Conservation (phyloP, 2,329 filamentous ascomycete genomes). For the Metarhizium brunneum region DNA sequence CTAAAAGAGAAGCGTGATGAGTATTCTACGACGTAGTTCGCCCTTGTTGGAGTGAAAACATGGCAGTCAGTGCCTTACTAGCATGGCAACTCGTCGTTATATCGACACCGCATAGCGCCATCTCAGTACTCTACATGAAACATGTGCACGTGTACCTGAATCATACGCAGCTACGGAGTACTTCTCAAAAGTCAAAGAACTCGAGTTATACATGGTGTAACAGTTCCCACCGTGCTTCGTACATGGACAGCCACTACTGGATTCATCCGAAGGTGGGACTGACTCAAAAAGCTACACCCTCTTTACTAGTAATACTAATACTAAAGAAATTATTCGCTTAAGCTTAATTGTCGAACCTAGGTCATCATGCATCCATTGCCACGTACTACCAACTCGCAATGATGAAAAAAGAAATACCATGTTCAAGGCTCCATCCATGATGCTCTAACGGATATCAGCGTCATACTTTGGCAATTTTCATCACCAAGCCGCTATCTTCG, state of each 20-base stretch:
- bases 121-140: too few relatives aligned
- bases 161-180: too few relatives aligned
- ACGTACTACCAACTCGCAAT: too few relatives aligned
- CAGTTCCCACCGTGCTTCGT: not conserved
- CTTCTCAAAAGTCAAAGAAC: too few relatives aligned
- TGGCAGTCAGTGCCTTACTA: too few relatives aligned
- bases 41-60: too few relatives aligned
- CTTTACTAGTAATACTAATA: not conserved
- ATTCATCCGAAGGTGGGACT: not conserved
- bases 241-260: not conserved
- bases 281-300: not conserved
- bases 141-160: too few relatives aligned
- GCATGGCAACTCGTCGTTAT: too few relatives aligned
- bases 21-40: too few relatives aligned
- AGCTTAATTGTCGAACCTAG: not conserved
- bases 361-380: too few relatives aligned
- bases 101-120: too few relatives aligned
- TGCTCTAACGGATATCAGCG: not conserved
- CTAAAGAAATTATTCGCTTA: not conserved
- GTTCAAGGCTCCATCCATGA: not conserved
- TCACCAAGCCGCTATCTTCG: conserved; percentile 33
- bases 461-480: conserved; percentile 11
- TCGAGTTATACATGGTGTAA: not conserved
- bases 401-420: not conserved
- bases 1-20: too few relatives aligned